Conservation (phyloP, 148 eudicot genomes). For the Camellia sinensis region DNA sequence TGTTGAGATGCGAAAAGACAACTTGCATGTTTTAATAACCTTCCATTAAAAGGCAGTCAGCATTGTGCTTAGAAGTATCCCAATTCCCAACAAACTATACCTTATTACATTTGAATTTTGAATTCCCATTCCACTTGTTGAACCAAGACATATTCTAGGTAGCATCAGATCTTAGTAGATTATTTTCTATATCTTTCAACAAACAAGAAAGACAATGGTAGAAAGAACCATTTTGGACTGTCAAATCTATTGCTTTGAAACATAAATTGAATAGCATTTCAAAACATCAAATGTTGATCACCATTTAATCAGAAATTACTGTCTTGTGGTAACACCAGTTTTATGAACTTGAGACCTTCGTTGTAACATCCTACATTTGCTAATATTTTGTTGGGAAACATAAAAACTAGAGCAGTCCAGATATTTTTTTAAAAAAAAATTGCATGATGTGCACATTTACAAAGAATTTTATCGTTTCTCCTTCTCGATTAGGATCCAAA, state of each 20-base stretch:
- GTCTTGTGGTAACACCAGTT: background rate
- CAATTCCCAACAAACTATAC: background rate
- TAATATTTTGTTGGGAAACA: background rate
- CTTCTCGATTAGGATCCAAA: conserved; percentile 86
- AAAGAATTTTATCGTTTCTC: conserved; percentile 71
- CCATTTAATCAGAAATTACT: background rate
- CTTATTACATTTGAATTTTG: background rate
- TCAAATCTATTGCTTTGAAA: background rate
- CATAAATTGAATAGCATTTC: background rate
- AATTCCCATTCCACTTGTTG: background rate
- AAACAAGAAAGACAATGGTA: background rate
- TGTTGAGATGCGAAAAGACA: background rate
- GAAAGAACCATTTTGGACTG: background rate
- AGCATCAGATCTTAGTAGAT: background rate
- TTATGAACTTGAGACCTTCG: background rate
- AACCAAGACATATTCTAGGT: background rate
- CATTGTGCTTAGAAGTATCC: background rate
- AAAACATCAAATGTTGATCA: background rate
- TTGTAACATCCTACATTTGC: background rate
- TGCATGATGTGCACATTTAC: background rate
- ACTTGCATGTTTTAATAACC: conserved; percentile 1
- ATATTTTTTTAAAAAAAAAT: background rate
- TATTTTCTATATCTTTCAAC: background rate
- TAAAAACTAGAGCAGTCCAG: background rate
- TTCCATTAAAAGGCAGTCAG: conserved; percentile 2